These are phyloP conservation scores for Nakazawaea molendinolei DNA, from an alignment of 805 yeast species.

Conservation along the genomic window DNA sequence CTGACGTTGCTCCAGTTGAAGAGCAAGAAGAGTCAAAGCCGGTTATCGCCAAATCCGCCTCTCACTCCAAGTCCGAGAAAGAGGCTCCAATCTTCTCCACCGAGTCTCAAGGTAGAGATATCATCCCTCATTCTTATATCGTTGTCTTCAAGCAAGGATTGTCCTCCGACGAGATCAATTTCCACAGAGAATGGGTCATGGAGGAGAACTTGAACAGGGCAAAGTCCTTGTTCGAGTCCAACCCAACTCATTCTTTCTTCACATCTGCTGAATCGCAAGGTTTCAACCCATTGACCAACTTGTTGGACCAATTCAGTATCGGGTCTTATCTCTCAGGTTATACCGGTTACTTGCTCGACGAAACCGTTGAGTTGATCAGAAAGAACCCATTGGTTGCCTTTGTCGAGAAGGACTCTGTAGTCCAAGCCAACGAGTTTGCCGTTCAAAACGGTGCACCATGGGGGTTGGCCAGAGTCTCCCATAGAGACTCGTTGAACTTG, in stretches of 20 bases:
- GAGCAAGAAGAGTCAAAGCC: neutral
- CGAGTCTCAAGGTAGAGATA: conserved; percentile 34
- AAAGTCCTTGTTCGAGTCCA: conserved; percentile 26
- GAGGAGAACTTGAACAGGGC: conserved; percentile 42
- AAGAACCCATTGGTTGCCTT: conserved; percentile 47
- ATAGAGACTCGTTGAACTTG: conserved; percentile 62
- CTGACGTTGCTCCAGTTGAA: conserved; percentile 22
- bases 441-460: conserved; percentile 85
- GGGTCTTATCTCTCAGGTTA: conserved; percentile 64
- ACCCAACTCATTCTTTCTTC: conserved; percentile 33
- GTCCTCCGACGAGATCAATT: conserved; percentile 42
- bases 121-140: conserved; percentile 74
- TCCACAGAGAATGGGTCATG: conserved; percentile 65
- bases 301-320: conserved; percentile 48
- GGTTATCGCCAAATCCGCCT: conserved; percentile 3
- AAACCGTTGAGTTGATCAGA: conserved; percentile 63
- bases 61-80: conserved; percentile 15
- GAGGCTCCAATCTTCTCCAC: conserved; percentile 43
- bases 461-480: conserved; percentile 91
- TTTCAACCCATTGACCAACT: conserved; percentile 36
- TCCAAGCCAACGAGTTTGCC: conserved; percentile 54
- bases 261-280: conserved; percentile 20
- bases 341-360: conserved; percentile 75
- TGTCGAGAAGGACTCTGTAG: conserved; percentile 71
- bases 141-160: conserved; percentile 72